phyloP scores from a whole-genome alignment of 2,329 filamentous ascomycete species.

The Sclerotinia nivalis region DNA sequence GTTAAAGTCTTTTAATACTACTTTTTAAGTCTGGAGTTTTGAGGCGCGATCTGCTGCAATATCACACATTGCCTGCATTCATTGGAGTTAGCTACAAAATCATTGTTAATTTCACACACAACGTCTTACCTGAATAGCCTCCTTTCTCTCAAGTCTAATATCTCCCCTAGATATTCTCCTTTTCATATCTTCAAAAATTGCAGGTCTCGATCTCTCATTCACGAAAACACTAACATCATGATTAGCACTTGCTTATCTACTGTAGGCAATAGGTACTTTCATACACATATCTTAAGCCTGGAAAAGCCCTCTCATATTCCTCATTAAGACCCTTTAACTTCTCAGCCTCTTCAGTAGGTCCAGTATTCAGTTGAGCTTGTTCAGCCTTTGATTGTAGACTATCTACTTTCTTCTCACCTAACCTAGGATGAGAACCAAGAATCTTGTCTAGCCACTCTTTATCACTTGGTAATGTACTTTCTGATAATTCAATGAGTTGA shows the following conservation, averaged over 20 bases:
- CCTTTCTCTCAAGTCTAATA: slow-evolving; percentile 65
- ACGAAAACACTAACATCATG: slow-evolving; percentile 69
- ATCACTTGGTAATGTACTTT: slow-evolving; percentile 51
- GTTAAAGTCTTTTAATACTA: background rate
- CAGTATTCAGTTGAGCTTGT: slow-evolving; percentile 71
- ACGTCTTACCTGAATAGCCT: slow-evolving; percentile 67
- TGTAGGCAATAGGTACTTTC: slow-evolving; percentile 3
- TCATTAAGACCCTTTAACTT: slow-evolving; percentile 65
- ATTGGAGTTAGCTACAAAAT: slow-evolving; percentile 28
- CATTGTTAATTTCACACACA: slow-evolving; percentile 8
- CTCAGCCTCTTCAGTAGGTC: slow-evolving; percentile 56
- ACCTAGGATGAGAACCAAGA: slow-evolving; percentile 76
- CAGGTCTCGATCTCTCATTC: slow-evolving; percentile 71
- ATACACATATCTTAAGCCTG: slow-evolving; percentile 78
- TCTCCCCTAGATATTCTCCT: slow-evolving; percentile 69
- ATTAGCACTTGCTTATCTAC: slow-evolving; percentile 28
- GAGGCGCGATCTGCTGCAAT: slow-evolving; percentile 78
- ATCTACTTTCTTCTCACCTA: slow-evolving; percentile 80
- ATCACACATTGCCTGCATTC: slow-evolving; percentile 72
- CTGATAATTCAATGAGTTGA: slow-evolving; percentile 61
- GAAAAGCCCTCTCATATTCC: slow-evolving; percentile 79
- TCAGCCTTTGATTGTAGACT: slow-evolving; percentile 79
- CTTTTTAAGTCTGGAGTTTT: slow-evolving; percentile 48
- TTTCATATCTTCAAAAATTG: slow-evolving; percentile 82
- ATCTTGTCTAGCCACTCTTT: slow-evolving; percentile 66